Evolutionary conservation across 148 eudicot genomes (phyloP), one percentile per base, ranked within the genome.

Genomic region (Selenicereus undatus): DNA sequence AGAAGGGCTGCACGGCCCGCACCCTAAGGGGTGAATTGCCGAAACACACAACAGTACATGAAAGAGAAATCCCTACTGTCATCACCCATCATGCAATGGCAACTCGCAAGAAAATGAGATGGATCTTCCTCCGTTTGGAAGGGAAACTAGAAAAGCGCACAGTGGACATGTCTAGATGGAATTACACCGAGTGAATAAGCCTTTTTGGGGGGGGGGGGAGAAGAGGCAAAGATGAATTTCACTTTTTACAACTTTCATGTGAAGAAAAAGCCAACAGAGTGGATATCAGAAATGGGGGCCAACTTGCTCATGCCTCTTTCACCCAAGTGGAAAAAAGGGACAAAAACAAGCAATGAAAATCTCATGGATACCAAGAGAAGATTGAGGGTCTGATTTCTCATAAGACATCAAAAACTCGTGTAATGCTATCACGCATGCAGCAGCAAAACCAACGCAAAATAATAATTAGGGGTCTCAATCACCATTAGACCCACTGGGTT

Each of bases 371-470:
- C 52, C 48, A 60, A 65, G 60, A 54, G 69, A 56, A 79, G 81
- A 74, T 75, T 74, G 29, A 65, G 51, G 69, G 58, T 36, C 43
- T 81, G 60, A 60, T 76, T 78, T 71, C 80, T 30, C 70, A 80
- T 84, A 82, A 80, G 86, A 78, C 75, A 79, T 79, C 68, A 78
- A 58, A 26, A 86, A 69, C 77, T 79, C 75, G 62, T 82, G 78
- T 77, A 82, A 45, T 58, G 82, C 74, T 43, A 82, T 69, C 71
- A 77, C 85, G 71, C 62, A 82, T 71, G 79, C 69, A 76, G 79
- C 69, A 76, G 76, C 32, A 71, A 78, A 86, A 78, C 82, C 77
- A 80, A 82, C 68, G 52, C 52, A 74, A 56, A 73, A 64, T 52
- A 80, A 76, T 56, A 54, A 81, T 30, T 65, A 27, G 51, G 45